A percentile compares a stretch with the other conserved stretches of the same genome.
These are phyloP conservation scores for Boletus subparvulus DNA, from an alignment of 768 basidiomycete species.

Conservation along the genomic window DNA sequence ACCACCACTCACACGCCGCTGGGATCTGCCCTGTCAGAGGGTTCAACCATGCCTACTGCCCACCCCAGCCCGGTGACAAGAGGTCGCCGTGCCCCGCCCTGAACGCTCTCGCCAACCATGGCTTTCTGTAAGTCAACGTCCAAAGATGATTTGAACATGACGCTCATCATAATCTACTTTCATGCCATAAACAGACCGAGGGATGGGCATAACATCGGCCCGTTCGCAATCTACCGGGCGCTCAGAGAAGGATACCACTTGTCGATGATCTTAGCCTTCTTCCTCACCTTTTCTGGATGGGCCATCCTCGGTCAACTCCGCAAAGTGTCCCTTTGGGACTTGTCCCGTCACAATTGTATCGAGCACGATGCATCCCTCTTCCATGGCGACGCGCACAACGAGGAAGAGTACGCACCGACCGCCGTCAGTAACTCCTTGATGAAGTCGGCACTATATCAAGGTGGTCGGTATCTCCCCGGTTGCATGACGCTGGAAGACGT, in stretches of 20 bases:
- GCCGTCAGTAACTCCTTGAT: conserved; percentile 42
- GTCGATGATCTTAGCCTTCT: conserved; percentile 43
- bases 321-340: conserved; percentile 35
- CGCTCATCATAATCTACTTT: neutral
- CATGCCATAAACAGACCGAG: conserved; percentile 39
- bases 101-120: conserved; percentile 73
- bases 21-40: conserved; percentile 44
- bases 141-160: neutral
- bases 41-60: conserved; percentile 39
- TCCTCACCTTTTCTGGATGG: conserved; percentile 51
- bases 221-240: conserved; percentile 39
- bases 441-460: conserved; percentile 40
- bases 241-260: conserved; percentile 52
- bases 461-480: conserved; percentile 24
- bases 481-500: conserved; percentile 37
- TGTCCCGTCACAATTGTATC: conserved; percentile 49
- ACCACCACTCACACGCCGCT: conserved; percentile 19
- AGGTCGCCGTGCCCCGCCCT: conserved; percentile 73
- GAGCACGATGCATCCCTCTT: conserved; percentile 65
- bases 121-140: conserved; percentile 57
- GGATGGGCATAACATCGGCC: conserved; percentile 48
- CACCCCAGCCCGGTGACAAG: conserved; percentile 46
- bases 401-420: conserved; percentile 47
- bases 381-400: conserved; percentile 44
- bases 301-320: conserved; percentile 40